phyloP scores from a whole-genome alignment of 2,329 filamentous ascomycete species.

The Fusarium tanahbumbuense region DNA sequence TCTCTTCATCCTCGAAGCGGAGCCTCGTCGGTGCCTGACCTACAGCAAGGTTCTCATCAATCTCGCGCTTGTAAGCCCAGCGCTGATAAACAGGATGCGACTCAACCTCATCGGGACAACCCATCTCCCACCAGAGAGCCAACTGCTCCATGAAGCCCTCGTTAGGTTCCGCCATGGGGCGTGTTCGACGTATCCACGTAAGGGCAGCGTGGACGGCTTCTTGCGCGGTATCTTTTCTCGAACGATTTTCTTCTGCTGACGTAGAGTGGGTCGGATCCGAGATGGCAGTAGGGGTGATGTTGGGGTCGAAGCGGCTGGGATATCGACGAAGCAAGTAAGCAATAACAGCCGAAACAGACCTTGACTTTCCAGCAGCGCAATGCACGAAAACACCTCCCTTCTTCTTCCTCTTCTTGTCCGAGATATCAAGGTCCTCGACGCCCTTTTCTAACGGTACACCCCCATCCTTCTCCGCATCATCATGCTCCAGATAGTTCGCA shows the following conservation, averaged over 20 bases:
- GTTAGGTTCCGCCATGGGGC: constrained; percentile 89
- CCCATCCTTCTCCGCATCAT: constrained; percentile 16
- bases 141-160: constrained; percentile 91
- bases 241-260: constrained; percentile 31
- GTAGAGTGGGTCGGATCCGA: constrained; percentile 32
- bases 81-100: constrained; percentile 82
- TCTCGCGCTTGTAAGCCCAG: constrained; percentile 67
- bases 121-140: constrained; percentile 87
- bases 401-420: constrained; percentile 30
- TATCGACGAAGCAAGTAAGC: constrained; percentile 84
- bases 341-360: constrained; percentile 84
- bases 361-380: constrained; percentile 96
- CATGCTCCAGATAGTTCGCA: constrained; percentile 23
- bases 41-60: constrained; percentile 71
- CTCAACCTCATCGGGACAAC: constrained; percentile 75
- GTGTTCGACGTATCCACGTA: constrained; percentile 73
- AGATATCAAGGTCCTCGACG: constrained; percentile 28
- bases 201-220: constrained; percentile 72
- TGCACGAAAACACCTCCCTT: constrained; percentile 65
- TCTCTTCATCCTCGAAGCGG: constrained; percentile 81
- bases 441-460: constrained; percentile 39
- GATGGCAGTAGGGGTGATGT: constrained; percentile 48
- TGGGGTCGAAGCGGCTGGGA: constrained; percentile 62
- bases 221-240: constrained; percentile 52
- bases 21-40: constrained; percentile 85